phyloP scores from a whole-genome alignment of 176 grass and related monocot species.

The Thalia dealbata region DNA sequence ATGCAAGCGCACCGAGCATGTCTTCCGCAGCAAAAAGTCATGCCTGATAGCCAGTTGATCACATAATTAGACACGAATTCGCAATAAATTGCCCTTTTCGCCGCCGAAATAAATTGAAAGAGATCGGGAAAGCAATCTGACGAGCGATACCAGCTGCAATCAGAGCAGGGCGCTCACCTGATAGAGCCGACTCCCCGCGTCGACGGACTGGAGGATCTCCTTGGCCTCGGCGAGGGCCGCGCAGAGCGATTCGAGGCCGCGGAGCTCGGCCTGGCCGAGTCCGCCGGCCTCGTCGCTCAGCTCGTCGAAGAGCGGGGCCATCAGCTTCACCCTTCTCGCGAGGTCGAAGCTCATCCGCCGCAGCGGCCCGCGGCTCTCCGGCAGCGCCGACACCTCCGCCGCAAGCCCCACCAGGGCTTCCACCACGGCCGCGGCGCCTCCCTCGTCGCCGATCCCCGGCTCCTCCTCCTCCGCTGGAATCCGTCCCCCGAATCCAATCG shows the following conservation, averaged over 20 bases:
- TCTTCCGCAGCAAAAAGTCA: too few species aligned
- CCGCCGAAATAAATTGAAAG: too few species aligned
- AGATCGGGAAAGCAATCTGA: not conserved
- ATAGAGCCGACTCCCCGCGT: slow-evolving; percentile 82
- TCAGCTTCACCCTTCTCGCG: slow-evolving; percentile 66
- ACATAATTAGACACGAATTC: not conserved
- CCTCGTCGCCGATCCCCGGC: not conserved
- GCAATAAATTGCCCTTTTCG: too few species aligned
- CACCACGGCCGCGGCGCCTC: not conserved
- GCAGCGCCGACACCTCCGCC: slow-evolving; percentile 57
- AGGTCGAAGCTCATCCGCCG: slow-evolving; percentile 64
- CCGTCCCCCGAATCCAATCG: not conserved
- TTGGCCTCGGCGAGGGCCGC: slow-evolving; percentile 39
- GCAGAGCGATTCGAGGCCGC: slow-evolving; percentile 20
- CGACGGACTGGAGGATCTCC: slow-evolving; percentile 47
- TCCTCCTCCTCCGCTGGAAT: slow-evolving; percentile 5
- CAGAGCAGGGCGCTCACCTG: slow-evolving; percentile 35
- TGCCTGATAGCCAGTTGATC: too few species aligned
- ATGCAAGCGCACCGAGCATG: not conserved
- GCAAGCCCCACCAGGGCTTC: slow-evolving; percentile 29
- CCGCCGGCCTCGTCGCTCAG: slow-evolving; percentile 17
- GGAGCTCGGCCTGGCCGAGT: not conserved
- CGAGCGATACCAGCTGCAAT: not conserved
- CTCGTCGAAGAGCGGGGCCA: slow-evolving; percentile 63
- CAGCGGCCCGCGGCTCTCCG: slow-evolving; percentile 72